These are phyloP conservation scores for Emericellopsis cladophorae DNA, from an alignment of 2,329 filamentous ascomycete species.

Conservation along the genomic window DNA sequence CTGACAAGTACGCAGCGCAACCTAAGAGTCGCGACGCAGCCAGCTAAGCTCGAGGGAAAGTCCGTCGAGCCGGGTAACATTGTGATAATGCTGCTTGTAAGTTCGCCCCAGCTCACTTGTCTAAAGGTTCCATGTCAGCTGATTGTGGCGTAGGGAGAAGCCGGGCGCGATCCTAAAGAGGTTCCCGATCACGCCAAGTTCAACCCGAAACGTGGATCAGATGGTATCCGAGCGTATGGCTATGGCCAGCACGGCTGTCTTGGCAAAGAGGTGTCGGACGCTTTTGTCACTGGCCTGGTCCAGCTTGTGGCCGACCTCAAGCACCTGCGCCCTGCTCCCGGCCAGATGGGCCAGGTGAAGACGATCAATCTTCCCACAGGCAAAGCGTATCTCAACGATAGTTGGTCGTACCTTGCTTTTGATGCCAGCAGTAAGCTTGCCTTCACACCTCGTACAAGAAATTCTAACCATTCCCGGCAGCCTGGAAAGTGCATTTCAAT, in stretches of 20 bases:
- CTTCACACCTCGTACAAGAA: background rate
- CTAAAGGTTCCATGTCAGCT: background rate
- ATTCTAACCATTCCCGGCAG: conserved; percentile 3
- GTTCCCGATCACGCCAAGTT: conserved; percentile 25
- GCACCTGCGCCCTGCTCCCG: conserved; percentile 29
- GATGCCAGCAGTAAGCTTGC: conserved; percentile 30
- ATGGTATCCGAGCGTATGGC: conserved; percentile 28
- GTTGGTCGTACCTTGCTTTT: conserved; percentile 30
- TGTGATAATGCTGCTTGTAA: conserved; percentile 26
- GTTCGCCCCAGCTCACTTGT: conserved; percentile 4
- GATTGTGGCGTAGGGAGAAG: conserved; percentile 15
- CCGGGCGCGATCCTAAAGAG: conserved; percentile 22
- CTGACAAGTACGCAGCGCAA: conserved; percentile 25
- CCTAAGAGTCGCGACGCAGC: conserved; percentile 18
- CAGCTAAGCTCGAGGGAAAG: conserved; percentile 22
- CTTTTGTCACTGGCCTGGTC: conserved; percentile 27
- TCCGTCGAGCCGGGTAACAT: conserved; percentile 23
- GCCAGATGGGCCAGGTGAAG: conserved; percentile 30
- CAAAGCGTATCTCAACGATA: conserved; percentile 31
- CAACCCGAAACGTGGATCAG: conserved; percentile 24
- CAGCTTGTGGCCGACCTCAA: conserved; percentile 28
- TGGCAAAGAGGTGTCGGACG: conserved; percentile 24
- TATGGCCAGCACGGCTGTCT: conserved; percentile 33
- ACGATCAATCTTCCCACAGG: conserved; percentile 24
- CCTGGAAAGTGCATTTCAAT: conserved; percentile 23